phyloP scores from a whole-genome alignment of 2,329 filamentous ascomycete genomes.

The Fusarium sp. region DNA sequence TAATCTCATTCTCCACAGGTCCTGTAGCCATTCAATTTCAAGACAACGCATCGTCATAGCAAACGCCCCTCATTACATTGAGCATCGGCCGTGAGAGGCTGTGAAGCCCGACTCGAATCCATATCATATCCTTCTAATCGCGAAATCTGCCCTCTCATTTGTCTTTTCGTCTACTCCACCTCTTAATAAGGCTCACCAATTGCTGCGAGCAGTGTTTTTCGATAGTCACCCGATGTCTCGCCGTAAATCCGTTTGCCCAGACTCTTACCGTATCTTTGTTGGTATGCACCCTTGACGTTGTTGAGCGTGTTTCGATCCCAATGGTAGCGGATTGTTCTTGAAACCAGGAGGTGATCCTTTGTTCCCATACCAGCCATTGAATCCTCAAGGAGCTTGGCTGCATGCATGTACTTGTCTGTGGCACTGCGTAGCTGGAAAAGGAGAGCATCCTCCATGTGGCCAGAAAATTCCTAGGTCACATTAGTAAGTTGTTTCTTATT shows the following conservation, averaged over 20 bases:
- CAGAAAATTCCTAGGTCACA: slow-evolving; percentile 75
- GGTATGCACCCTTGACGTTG: slow-evolving; percentile 82
- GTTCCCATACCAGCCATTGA: slow-evolving; percentile 89
- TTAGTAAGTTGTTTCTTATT: background rate
- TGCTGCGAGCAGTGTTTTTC: slow-evolving; percentile 78
- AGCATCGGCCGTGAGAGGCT: slow-evolving; percentile 18
- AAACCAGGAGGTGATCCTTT: slow-evolving; percentile 82
- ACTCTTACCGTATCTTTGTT: slow-evolving; percentile 73
- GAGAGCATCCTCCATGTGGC: slow-evolving; percentile 90
- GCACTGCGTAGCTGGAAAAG: slow-evolving; percentile 82
- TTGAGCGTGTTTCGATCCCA: slow-evolving; percentile 82
- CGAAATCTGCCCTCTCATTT: background rate
- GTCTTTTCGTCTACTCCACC: background rate
- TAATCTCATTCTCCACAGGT: slow-evolving; percentile 1
- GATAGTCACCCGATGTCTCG: slow-evolving; percentile 88
- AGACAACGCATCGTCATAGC: slow-evolving; percentile 9
- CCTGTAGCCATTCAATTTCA: slow-evolving; percentile 1
- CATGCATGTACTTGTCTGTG: slow-evolving; percentile 83
- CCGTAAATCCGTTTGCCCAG: slow-evolving; percentile 76
- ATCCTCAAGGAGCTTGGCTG: slow-evolving; percentile 84
- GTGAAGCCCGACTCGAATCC: slow-evolving; percentile 4
- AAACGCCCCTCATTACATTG: slow-evolving; percentile 29
- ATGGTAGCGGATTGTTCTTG: slow-evolving; percentile 81
- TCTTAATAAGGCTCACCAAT: slow-evolving; percentile 57
- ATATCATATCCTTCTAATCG: background rate